Conservation (phyloP, 768 basidiomycete genomes). For the Myochromella boudieri region DNA sequence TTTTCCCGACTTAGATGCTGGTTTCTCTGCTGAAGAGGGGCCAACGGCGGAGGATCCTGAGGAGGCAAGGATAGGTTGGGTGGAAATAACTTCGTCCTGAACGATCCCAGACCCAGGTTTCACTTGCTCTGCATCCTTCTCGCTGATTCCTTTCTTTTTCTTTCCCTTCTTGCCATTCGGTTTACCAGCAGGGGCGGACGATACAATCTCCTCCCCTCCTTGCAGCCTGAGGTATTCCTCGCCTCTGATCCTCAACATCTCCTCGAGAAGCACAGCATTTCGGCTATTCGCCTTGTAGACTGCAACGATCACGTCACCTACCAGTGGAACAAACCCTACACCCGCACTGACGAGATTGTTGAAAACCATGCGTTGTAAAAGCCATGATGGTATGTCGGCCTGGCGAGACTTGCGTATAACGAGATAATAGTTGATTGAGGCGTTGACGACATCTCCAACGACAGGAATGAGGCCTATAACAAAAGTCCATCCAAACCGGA, state of each 20-base stretch:
- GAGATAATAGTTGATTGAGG: constrained; percentile 68
- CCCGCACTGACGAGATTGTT: constrained; percentile 72
- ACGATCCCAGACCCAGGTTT: constrained; percentile 56
- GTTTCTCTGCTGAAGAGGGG: neutral
- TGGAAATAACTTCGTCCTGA: constrained; percentile 30
- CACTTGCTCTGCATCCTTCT: constrained; percentile 39
- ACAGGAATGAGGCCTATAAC: constrained; percentile 74
- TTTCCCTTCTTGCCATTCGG: constrained; percentile 9
- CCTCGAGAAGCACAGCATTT: constrained; percentile 85
- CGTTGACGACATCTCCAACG: constrained; percentile 65
- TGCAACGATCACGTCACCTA: constrained; percentile 77
- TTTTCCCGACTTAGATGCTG: constrained; percentile 3
- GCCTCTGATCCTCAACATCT: constrained; percentile 77
- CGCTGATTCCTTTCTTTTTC: constrained; percentile 22
- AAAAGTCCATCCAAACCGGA: constrained; percentile 88
- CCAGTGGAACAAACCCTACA: constrained; percentile 65
- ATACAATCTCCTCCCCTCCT: constrained; percentile 27
- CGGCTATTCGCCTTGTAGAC: constrained; percentile 86
- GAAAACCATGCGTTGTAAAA: constrained; percentile 69
- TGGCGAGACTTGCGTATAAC: constrained; percentile 74
- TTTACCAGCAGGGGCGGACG: constrained; percentile 8
- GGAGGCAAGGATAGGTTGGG: neutral
- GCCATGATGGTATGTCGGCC: constrained; percentile 68
- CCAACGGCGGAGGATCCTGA: neutral
- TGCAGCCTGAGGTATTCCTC: constrained; percentile 63